A percentile compares a stretch with the other conserved stretches of the same genome.
phyloP scores from a whole-genome alignment of 371 early-diverging fungal genomes.

The Saksenaea oblongispora region DNA sequence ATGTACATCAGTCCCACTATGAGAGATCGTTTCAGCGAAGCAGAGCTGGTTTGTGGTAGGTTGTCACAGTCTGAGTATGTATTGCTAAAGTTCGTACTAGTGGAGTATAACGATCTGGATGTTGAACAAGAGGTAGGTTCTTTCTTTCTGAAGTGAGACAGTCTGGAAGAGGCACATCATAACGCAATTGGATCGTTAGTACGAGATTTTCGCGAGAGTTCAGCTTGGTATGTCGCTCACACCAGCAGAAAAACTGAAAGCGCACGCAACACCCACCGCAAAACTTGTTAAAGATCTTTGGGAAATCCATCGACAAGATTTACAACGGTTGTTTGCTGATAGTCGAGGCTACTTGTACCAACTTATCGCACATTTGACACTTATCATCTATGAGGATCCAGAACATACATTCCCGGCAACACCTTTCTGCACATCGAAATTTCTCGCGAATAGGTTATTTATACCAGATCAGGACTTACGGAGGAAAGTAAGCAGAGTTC shows the following conservation, averaged over 20 bases:
- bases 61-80: not conserved
- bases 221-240: conserved; percentile 38
- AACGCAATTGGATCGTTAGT: conserved; percentile 15
- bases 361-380: conserved; percentile 7
- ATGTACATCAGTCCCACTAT: conserved; percentile 1
- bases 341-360: conserved; percentile 1
- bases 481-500: not conserved
- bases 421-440: not conserved
- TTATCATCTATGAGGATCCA: conserved; percentile 3
- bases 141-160: not conserved
- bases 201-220: conserved; percentile 37
- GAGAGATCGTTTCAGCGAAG: conserved; percentile 19
- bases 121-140: conserved; percentile 32
- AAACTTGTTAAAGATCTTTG: conserved; percentile 1
- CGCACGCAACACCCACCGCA: conserved; percentile 21
- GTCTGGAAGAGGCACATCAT: not conserved
- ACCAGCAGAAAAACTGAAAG: conserved; percentile 30
- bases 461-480: not conserved
- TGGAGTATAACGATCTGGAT: conserved; percentile 28
- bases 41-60: conserved; percentile 32
- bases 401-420: not conserved
- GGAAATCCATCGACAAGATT: not conserved
- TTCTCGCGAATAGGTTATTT: not conserved
- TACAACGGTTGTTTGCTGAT: conserved; percentile 3
- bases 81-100: conserved; percentile 8